Conservation (phyloP, 306 rosid genomes). For the Prunus persica region Prunus_persica_NCBIv2 NC_034009.1:40290501-40291000, state of each 20-base stretch:
- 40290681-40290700: conserved; percentile 51
- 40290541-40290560: conserved; percentile 27
- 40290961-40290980: conserved; percentile 1
- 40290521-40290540: conserved; percentile 30
- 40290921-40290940: not conserved
- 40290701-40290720: conserved; percentile 47
- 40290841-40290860: conserved; percentile 57
- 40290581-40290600: conserved; percentile 52
- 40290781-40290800: conserved; percentile 65
- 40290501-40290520: conserved; percentile 31
- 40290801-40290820: conserved; percentile 65
- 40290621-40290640: conserved; percentile 41
- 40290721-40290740: conserved; percentile 64
- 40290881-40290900: not conserved
- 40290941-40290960: conserved; percentile 1
- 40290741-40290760: conserved; percentile 57
- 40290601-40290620: conserved; percentile 58
- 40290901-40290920: not conserved
- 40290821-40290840: conserved; percentile 50
- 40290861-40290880: conserved; percentile 39
- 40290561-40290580: conserved; percentile 47
- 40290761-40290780: conserved; percentile 57
- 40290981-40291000: conserved; percentile 16
- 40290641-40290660: conserved; percentile 27
- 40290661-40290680: conserved; percentile 55